Conservation (phyloP, 257 asterid genomes). For the Nicotiana knightiana region DNA sequence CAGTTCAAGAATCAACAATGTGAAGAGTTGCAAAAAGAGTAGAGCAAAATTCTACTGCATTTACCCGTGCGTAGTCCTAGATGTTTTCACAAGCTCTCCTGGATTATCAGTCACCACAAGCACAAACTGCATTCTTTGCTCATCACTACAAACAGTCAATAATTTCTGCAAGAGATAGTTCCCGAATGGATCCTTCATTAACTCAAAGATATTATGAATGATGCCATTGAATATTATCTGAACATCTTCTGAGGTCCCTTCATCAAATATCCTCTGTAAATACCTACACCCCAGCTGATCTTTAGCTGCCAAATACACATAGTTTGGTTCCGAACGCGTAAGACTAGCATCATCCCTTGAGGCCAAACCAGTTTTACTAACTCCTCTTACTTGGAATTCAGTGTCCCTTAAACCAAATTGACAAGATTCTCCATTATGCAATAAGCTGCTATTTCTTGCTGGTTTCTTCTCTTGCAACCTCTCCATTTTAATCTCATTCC, state of each 20-base stretch:
- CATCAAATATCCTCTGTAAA: slow-evolving; percentile 31
- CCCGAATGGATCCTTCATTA: slow-evolving; percentile 39
- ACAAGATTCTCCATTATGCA: slow-evolving; percentile 7
- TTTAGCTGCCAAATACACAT: slow-evolving; percentile 26
- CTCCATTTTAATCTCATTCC: slow-evolving; percentile 6
- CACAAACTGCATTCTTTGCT: slow-evolving; percentile 31
- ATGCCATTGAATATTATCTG: slow-evolving; percentile 27
- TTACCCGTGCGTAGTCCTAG: slow-evolving; percentile 37
- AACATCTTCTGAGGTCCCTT: slow-evolving; percentile 29
- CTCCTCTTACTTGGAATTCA: background rate
- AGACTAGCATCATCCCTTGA: background rate
- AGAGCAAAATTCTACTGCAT: background rate
- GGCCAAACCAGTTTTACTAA: background rate
- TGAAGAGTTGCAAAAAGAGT: background rate
- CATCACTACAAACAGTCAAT: slow-evolving; percentile 36
- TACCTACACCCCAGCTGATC: slow-evolving; percentile 39
- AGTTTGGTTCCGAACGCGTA: background rate
- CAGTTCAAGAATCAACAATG: background rate
- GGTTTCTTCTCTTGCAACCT: slow-evolving; percentile 10
- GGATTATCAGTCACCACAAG: slow-evolving; percentile 22
- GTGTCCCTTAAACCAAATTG: background rate
- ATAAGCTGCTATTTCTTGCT: background rate
- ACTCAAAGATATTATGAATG: slow-evolving; percentile 24
- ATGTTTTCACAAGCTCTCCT: slow-evolving; percentile 23
- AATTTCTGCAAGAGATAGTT: slow-evolving; percentile 39